phyloP scores from a whole-genome alignment of 805 yeast species.

The Candida xiaguanensis region DNA sequence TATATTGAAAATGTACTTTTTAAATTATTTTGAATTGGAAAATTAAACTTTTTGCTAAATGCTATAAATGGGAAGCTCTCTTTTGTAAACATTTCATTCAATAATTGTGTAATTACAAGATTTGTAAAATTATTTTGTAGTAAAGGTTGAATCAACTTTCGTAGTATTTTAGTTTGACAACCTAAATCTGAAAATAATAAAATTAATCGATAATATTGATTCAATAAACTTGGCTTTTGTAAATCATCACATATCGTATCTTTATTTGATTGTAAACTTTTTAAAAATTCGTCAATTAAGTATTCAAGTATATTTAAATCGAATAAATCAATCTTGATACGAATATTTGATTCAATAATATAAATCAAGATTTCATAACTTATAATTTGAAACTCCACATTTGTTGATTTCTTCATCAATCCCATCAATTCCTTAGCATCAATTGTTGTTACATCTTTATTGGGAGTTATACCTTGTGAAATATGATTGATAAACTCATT shows the following conservation, averaged over 20 bases:
- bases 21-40: constrained; percentile 10
- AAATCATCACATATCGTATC: background rate
- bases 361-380: constrained; percentile 23
- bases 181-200: constrained; percentile 32
- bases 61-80: constrained; percentile 26
- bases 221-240: constrained; percentile 12
- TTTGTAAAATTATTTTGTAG: constrained; percentile 9
- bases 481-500: constrained; percentile 18
- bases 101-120: constrained; percentile 18
- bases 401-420: constrained; percentile 20
- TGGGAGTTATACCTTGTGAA: constrained; percentile 21
- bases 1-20: constrained; percentile 31
- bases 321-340: constrained; percentile 16
- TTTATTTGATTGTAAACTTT: background rate
- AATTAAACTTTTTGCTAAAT: constrained; percentile 17
- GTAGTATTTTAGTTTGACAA: constrained; percentile 21
- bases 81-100: constrained; percentile 18
- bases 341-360: constrained; percentile 14
- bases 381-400: constrained; percentile 26
- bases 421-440: constrained; percentile 4
- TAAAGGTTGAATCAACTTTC: constrained; percentile 18
- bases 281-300: constrained; percentile 19
- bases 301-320: constrained; percentile 15
- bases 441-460: constrained; percentile 12
- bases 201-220: constrained; percentile 21